Evolutionary conservation across 768 basidiomycete genomes (phyloP), one percentile per base, ranked within the genome.

Genomic region (Panaeolus cyanescens): DNA sequence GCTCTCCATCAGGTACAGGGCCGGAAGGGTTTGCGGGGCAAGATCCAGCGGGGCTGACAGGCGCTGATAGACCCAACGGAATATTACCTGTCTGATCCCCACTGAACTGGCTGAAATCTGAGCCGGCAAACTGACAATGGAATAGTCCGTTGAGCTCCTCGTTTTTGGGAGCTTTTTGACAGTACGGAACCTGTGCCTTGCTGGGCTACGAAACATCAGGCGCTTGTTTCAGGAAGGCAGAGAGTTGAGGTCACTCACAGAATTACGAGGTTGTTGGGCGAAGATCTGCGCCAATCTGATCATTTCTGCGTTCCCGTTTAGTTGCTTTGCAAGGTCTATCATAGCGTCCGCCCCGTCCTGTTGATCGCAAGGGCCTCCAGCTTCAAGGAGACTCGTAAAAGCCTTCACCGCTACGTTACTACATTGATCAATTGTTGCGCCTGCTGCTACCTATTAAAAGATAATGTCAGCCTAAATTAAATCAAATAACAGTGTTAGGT

Each of bases 261-360:
- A 72, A 59, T 83, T 82, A 4, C 81, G 70, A 7, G 81, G 80
- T 60, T 82, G 80, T 59, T 82, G 80, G 5, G 72, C 77, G 56
- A 81, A 82, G 39, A 82, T 63, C 54, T 81, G 79, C 0, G 80
- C 69, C 17, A 80, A 74, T 28, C 71, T 64, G 63, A 80, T 81
- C 79, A 81, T 80, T 59, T 80, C 77, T 2, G 77, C 57, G 60
- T 79, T 75, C 62, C 71, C 78, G 19, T 73, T 70, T 20, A 82
- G 71, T 33, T 65, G 54, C 56, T 71, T 72, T 2, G 71, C 70
- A n/a, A 86, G 77, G 63, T 80, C 74, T 58, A 84, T 73, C 83
- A 84, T 84, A 7, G 60, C 40, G 61, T 84, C 83, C 2, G 81
- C 83, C 10, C 75, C 74, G 64, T 84, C 66, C 63, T 84, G 83